Conservation (phyloP, 768 basidiomycete species). For the Guyanaporus albipodus region DNA sequence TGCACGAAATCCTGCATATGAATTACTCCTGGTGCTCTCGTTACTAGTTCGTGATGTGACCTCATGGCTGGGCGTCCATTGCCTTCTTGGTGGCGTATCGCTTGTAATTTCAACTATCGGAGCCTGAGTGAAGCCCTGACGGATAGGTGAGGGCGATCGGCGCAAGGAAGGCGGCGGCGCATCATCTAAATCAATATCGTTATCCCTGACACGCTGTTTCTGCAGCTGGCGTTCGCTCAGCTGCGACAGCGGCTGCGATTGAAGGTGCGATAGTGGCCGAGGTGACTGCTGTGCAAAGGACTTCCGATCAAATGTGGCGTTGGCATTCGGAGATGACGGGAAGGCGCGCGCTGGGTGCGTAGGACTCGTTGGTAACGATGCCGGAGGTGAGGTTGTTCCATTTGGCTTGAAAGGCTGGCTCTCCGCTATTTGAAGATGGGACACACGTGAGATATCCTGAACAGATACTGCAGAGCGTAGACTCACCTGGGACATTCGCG, state of each 20-base stretch:
- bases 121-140: slow-evolving; percentile 13
- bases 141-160: slow-evolving; percentile 32
- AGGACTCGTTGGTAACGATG: slow-evolving; percentile 25
- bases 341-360: slow-evolving; percentile 10
- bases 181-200: slow-evolving; percentile 38
- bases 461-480: background rate
- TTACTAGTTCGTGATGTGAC: slow-evolving; percentile 11
- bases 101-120: slow-evolving; percentile 30
- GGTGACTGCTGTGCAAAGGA: slow-evolving; percentile 11
- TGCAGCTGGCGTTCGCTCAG: slow-evolving; percentile 25
- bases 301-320: slow-evolving; percentile 22
- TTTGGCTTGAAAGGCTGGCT: slow-evolving; percentile 10
- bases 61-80: slow-evolving; percentile 26
- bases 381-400: slow-evolving; percentile 8
- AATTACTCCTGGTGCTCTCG: slow-evolving; percentile 6
- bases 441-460: slow-evolving; percentile 4
- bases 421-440: background rate
- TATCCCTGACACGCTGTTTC: slow-evolving; percentile 20
- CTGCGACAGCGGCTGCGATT: slow-evolving; percentile 14
- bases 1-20: slow-evolving; percentile 5
- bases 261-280: slow-evolving; percentile 10
- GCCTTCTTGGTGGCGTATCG: slow-evolving; percentile 25
- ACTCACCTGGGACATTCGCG: slow-evolving; percentile 14
- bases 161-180: slow-evolving; percentile 41
- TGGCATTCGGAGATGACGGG: slow-evolving; percentile 19